Conservation (phyloP, 345 rosid species). For the Hibiscus tridactylites region DNA sequence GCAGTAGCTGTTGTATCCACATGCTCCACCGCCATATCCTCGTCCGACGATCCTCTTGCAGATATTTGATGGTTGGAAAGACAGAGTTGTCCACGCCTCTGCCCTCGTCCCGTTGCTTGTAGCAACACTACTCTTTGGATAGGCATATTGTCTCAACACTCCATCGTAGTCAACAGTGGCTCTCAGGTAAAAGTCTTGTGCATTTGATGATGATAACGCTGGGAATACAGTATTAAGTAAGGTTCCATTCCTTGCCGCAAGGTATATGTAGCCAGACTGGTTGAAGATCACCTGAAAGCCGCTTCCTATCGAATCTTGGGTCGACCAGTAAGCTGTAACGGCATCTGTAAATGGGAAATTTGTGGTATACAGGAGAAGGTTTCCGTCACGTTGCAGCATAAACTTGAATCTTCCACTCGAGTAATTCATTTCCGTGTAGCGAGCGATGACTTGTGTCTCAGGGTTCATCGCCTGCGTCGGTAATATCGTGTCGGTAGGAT, state of each 20-base stretch:
- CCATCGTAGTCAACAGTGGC: constrained; percentile 50
- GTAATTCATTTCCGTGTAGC: constrained; percentile 21
- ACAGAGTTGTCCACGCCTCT: constrained; percentile 19
- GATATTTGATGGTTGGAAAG: constrained; percentile 29
- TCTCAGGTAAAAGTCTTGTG: constrained; percentile 20
- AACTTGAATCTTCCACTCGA: constrained; percentile 32
- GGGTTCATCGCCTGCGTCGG: constrained; percentile 32
- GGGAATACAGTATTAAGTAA: constrained; percentile 1
- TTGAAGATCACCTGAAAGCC: constrained; percentile 27
- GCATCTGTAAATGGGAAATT: not conserved
- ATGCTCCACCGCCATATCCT: constrained; percentile 32
- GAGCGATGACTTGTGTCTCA: constrained; percentile 16
- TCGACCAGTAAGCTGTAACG: constrained; percentile 24
- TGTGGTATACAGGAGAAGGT: constrained; percentile 12
- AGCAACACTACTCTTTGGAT: constrained; percentile 26
- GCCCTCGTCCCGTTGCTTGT: not conserved
- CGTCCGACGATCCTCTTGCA: constrained; percentile 16
- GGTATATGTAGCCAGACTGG: constrained; percentile 35
- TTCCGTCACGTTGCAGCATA: constrained; percentile 24
- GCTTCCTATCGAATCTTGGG: not conserved
- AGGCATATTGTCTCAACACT: constrained; percentile 42
- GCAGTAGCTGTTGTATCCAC: constrained; percentile 59
- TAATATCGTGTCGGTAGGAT: constrained; percentile 49
- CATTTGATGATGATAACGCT: not conserved
- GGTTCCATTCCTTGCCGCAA: constrained; percentile 21